phyloP scores from a whole-genome alignment of 805 yeast species.

The Brettanomyces naardenensis region DNA sequence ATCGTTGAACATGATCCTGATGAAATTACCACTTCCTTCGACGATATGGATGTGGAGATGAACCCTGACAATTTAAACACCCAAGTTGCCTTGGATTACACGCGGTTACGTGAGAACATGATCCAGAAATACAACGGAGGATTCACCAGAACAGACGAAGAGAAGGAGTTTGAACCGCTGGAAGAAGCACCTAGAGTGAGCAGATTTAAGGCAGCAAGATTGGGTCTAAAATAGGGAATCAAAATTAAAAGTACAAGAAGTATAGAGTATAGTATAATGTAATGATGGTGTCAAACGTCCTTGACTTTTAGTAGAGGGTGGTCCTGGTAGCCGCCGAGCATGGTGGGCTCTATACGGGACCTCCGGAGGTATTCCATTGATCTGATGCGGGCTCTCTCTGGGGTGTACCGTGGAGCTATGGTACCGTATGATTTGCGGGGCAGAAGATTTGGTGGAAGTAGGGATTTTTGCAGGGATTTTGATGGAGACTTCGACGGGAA shows the following conservation, averaged over 20 bases:
- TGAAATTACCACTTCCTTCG: conserved; percentile 19
- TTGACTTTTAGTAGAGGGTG: background rate
- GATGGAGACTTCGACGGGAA: too few relatives aligned
- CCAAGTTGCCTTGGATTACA: conserved; percentile 49
- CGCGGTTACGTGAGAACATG: conserved; percentile 45
- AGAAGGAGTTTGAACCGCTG: conserved; percentile 56
- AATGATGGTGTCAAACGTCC: too few relatives aligned
- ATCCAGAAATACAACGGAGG: conserved; percentile 38
- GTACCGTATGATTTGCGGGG: conserved; percentile 1
- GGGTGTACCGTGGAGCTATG: too few relatives aligned
- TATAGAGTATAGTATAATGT: too few relatives aligned
- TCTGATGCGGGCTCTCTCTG: conserved; percentile 7
- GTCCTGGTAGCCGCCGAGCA: conserved; percentile 23
- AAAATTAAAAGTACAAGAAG: too few relatives aligned
- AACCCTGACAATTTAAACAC: conserved; percentile 32
- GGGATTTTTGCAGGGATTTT: conserved; percentile 17
- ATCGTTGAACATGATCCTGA: conserved; percentile 36
- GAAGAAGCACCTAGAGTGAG: conserved; percentile 52
- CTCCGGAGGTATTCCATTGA: conserved; percentile 16
- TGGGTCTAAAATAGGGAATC: conserved; percentile 16
- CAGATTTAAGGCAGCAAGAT: conserved; percentile 55
- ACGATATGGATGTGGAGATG: conserved; percentile 22
- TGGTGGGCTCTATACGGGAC: conserved; percentile 22
- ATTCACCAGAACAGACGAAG: conserved; percentile 36
- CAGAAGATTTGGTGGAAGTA: conserved; percentile 19